Base-by-base conservation (phyloP, 257 asterid species). In the Oldenlandia corymbosa region DNA sequence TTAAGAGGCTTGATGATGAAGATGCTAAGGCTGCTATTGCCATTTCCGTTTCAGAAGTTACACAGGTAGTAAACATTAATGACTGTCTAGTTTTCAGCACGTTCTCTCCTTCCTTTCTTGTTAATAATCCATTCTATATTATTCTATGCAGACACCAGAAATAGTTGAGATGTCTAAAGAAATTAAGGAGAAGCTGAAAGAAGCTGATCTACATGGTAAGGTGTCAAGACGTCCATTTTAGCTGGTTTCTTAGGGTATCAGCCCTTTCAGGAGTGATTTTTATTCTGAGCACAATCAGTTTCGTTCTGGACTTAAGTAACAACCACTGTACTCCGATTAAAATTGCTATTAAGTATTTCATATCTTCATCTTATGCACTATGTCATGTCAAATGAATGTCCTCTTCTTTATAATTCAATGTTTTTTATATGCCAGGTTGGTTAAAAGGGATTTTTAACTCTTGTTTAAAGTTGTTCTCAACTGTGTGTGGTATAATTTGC, bases 1-100 rank as follows among this genome's bases (percentile, higher is more conserved):
- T 92, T 68, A 89, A 79, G 77, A 80, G 99, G 46, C 97, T 92
- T 54, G 93, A 87, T 70, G 97, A 92, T 39, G 99, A 92, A 69
- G 99, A 92, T 77, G 99, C 99, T 48, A 92, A 87, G 82, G 97
- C 97, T 51, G 97, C 97, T 24, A 83, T 90, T 64, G 97, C 95
- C 20, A 92, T 92, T 59, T 92, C 97, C 0, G 99, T 92, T 36
- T 77, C 97, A 26, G 99, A 89, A 78, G 97, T 90, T 48, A 87
- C 99, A 26, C 87, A 71, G 88, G 99, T 85, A 71, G 46, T 43
- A n/a, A 32, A 3, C 7, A n/a, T 28, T 17, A 12, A 45, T 48
- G 39, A 49, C 5, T 34, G 9, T 60, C 41, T 30, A 11, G 34
- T 11, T 18, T 18, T 36, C 52, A 6, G 10, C 21, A 8, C 1